phyloP scores from a whole-genome alignment of 2,329 filamentous ascomycete genomes.

The Pyrenophora teres region DNA sequence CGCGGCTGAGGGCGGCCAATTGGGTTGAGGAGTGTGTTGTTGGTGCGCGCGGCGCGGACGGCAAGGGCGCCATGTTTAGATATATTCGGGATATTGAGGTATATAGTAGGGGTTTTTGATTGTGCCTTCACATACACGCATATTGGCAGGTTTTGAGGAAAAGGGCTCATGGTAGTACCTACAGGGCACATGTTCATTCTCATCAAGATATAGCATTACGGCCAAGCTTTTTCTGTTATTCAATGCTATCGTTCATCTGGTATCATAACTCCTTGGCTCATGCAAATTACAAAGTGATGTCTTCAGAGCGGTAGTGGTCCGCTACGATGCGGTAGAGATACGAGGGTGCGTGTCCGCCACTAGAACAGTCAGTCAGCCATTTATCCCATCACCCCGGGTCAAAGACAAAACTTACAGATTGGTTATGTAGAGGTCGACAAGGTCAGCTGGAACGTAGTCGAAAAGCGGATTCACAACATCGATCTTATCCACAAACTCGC shows the following conservation, averaged over 20 bases:
- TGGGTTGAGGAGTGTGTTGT: constrained; percentile 6
- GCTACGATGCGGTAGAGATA: constrained; percentile 74
- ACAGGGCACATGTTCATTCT: no score
- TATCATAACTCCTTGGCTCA: constrained; percentile 6
- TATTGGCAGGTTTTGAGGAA: no score
- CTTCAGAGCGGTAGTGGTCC: constrained; percentile 76
- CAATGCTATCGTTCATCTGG: neutral
- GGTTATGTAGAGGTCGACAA: constrained; percentile 82
- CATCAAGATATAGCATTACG: neutral
- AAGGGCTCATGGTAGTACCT: no score
- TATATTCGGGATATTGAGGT: no score
- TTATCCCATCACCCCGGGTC: neutral
- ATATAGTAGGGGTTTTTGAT: no score
- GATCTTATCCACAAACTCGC: constrained; percentile 75
- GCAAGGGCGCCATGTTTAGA: neutral
- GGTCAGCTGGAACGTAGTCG: constrained; percentile 78
- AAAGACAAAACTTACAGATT: constrained; percentile 67
- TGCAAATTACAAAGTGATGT: constrained; percentile 59
- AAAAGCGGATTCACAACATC: constrained; percentile 79
- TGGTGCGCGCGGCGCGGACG: neutral
- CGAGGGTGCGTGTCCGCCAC: constrained; percentile 70
- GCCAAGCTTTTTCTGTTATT: no score
- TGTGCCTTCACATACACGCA: no score
- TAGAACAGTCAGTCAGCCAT: constrained; percentile 41
- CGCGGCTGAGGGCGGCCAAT: constrained; percentile 11